A percentile compares a stretch with the other conserved stretches of the same genome.
Evolutionary conservation across 192 early-diverging fungal genomes (phyloP).

Genomic region (Backusella psychrophila): DNA sequence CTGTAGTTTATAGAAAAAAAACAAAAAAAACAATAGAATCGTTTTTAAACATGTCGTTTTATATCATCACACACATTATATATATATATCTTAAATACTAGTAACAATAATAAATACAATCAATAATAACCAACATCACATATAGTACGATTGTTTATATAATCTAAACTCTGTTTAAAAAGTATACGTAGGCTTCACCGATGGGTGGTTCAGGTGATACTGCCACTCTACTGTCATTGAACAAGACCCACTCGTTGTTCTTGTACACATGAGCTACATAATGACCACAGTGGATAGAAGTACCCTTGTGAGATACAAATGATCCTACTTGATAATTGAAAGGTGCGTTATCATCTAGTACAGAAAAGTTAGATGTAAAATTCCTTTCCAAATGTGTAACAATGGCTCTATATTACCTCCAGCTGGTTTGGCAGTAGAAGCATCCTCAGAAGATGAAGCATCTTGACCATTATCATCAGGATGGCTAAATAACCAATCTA

Average conservation of each 20-base stretch:
- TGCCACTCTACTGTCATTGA: slow-evolving; percentile 96
- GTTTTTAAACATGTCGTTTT: neutral
- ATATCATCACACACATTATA: neutral
- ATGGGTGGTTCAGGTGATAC: slow-evolving; percentile 59
- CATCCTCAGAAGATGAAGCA: slow-evolving; percentile 22
- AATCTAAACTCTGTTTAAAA: slow-evolving; percentile 50
- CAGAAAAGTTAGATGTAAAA: neutral
- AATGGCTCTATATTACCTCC: slow-evolving; percentile 10
- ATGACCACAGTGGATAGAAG: slow-evolving; percentile 94
- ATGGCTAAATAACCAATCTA: slow-evolving; percentile 94
- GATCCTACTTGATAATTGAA: slow-evolving; percentile 66
- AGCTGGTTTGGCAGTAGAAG: neutral
- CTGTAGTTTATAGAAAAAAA: neutral
- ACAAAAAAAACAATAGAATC: neutral
- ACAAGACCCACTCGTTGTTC: slow-evolving; percentile 80
- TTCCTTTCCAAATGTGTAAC: too few species aligned
- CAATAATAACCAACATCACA: neutral
- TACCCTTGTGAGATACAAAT: slow-evolving; percentile 95
- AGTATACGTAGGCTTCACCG: slow-evolving; percentile 70
- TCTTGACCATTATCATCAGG: slow-evolving; percentile 64
- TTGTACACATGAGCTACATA: slow-evolving; percentile 88
- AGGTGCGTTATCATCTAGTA: slow-evolving; percentile 39
- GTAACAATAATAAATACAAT: neutral
- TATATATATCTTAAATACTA: neutral
- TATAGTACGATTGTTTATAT: neutral